Conservation (phyloP, 352 stramenopile species). For the Globisporangium apiculatum region DNA sequence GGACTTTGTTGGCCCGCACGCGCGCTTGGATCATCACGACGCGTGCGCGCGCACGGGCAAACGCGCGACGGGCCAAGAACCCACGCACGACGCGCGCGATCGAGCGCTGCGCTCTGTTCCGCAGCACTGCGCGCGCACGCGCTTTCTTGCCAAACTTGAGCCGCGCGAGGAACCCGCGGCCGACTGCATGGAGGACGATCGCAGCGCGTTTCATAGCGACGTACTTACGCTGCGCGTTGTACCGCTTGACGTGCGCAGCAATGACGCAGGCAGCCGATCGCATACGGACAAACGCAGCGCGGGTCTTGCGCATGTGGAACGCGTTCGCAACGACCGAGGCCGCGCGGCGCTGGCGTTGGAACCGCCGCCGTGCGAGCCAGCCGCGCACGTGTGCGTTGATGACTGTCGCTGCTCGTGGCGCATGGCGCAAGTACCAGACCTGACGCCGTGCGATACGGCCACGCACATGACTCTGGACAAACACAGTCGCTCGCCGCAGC, state of each 20-base stretch:
- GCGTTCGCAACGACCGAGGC: constrained; percentile 69
- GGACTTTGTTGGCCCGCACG: constrained; percentile 80
- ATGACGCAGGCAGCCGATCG: constrained; percentile 57
- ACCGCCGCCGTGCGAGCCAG: constrained; percentile 60
- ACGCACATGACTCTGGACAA: constrained; percentile 65
- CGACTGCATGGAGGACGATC: constrained; percentile 70
- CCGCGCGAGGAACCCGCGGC: constrained; percentile 69
- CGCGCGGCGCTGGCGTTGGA: constrained; percentile 57
- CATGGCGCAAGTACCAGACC: constrained; percentile 63
- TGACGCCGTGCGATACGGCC: constrained; percentile 69
- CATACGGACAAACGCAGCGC: constrained; percentile 57
- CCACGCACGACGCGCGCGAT: constrained; percentile 72
- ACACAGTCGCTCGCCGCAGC: constrained; percentile 53
- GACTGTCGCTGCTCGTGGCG: constrained; percentile 64
- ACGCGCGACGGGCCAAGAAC: constrained; percentile 53
- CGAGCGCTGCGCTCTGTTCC: constrained; percentile 73
- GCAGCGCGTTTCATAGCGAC: constrained; percentile 59
- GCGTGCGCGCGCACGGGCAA: constrained; percentile 38
- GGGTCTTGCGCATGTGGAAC: constrained; percentile 57
- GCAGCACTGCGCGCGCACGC: constrained; percentile 54
- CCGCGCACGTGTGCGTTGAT: constrained; percentile 71
- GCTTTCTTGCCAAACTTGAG: constrained; percentile 87
- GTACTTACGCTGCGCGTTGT: constrained; percentile 53
- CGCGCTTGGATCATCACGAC: constrained; percentile 87
- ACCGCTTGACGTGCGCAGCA: constrained; percentile 71